Evolutionary conservation across 345 rosid genomes (phyloP).

Genomic region (Aegle marmelos): DNA sequence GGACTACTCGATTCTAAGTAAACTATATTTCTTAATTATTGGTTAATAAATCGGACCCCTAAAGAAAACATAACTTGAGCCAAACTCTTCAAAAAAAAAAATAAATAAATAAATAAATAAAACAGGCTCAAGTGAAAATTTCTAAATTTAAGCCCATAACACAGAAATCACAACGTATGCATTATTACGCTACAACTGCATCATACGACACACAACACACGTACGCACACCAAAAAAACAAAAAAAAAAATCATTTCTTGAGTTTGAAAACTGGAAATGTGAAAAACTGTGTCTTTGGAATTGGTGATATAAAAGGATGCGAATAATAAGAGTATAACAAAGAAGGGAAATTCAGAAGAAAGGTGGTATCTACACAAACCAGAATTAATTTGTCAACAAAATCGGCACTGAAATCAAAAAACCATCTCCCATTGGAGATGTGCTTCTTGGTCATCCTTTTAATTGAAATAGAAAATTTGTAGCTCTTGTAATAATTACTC

Average conservation of each 20-base stretch:
- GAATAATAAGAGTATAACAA: neutral
- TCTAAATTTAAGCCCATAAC: no score
- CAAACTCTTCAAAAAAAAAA: no score
- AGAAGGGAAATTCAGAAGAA: neutral
- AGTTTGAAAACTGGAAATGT: no score
- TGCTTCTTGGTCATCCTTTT: constrained; percentile 4
- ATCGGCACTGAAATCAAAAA: constrained; percentile 6
- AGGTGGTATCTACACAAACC: neutral
- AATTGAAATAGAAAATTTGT: neutral
- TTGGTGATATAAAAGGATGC: neutral
- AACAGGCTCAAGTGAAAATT: no score
- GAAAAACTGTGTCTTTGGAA: neutral
- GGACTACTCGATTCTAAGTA: no score
- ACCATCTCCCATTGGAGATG: constrained; percentile 7
- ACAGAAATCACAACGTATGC: no score
- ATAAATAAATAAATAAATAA: no score
- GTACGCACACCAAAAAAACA: no score
- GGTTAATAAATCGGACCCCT: no score
- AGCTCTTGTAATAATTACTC: neutral
- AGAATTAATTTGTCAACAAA: neutral
- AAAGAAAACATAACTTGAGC: neutral
- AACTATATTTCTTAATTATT: neutral
- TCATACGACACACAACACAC: no score
- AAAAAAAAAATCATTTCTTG: no score
- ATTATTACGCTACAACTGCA: no score